These are phyloP conservation scores for Arctium minus DNA, from an alignment of 129 eudicot genomes.

Conservation along the genomic window DNA sequence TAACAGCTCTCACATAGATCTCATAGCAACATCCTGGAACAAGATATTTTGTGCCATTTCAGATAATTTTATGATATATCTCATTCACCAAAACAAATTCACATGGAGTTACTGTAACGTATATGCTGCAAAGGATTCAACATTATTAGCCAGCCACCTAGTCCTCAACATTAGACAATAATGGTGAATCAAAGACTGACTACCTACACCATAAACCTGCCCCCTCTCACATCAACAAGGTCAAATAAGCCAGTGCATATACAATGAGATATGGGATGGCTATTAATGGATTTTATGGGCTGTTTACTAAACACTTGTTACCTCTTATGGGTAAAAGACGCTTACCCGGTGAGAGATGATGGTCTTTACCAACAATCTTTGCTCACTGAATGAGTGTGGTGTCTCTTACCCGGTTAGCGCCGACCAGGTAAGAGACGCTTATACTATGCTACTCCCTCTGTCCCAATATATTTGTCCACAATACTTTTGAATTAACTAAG, in stretches of 20 bases:
- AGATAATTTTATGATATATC: background rate
- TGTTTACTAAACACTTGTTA: background rate
- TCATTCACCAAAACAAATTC: background rate
- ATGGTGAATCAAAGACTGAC: background rate
- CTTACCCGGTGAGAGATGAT: background rate
- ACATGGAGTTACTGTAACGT: too few species aligned
- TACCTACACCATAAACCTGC: too few species aligned
- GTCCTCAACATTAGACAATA: too few species aligned
- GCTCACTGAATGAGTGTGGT: background rate
- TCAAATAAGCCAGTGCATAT: background rate
- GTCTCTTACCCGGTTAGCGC: background rate
- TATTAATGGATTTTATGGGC: background rate
- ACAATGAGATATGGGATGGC: background rate
- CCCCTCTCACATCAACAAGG: background rate
- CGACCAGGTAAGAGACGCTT: background rate
- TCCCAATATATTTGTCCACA: too few species aligned
- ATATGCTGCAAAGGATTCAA: background rate
- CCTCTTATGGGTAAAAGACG: background rate
- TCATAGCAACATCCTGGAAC: slow-evolving; percentile 72
- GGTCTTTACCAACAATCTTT: background rate
- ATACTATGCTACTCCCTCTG: background rate
- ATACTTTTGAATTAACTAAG: background rate
- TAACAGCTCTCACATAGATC: slow-evolving; percentile 57
- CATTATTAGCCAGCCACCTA: background rate
- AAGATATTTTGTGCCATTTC: background rate